A percentile compares a stretch with the other conserved stretches of the same genome.
Evolutionary conservation across 306 rosid genomes (phyloP).

Genomic region (Fragaria nilgerrensis): DNA sequence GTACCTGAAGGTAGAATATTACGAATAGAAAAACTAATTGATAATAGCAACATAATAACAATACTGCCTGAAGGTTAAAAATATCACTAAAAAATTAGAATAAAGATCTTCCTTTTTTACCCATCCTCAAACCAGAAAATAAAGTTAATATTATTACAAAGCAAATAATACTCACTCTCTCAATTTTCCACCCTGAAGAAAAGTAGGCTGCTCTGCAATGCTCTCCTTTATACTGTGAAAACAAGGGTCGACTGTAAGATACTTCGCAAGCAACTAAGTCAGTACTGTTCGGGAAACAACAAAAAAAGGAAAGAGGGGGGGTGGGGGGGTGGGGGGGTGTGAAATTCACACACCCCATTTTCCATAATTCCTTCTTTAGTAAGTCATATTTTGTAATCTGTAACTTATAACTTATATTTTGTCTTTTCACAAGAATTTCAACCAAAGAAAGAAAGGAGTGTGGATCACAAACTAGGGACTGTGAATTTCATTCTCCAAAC

Average conservation of each 20-base stretch:
- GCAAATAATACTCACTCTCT: slow-evolving; percentile 75
- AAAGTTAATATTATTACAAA: not conserved
- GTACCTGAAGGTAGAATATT: slow-evolving; percentile 61
- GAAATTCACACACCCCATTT: too few relatives aligned
- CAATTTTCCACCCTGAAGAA: slow-evolving; percentile 76
- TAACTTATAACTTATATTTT: too few relatives aligned
- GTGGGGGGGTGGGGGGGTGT: too few relatives aligned
- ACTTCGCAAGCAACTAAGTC: slow-evolving; percentile 5
- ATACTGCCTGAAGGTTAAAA: not conserved
- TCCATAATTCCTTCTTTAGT: too few relatives aligned
- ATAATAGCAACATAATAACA: not conserved
- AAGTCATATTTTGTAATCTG: too few relatives aligned
- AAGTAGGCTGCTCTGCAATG: slow-evolving; percentile 82
- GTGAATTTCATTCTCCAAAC: not conserved
- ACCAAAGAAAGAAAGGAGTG: not conserved
- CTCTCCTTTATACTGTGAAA: slow-evolving; percentile 88
- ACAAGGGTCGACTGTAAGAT: slow-evolving; percentile 17
- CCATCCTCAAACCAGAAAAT: not conserved
- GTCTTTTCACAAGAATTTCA: not conserved
- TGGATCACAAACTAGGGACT: not conserved
- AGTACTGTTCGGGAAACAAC: not conserved
- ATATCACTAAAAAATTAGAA: not conserved
- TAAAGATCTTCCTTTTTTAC: not conserved
- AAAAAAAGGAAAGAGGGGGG: too few relatives aligned
- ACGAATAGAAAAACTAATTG: not conserved